phyloP scores from a whole-genome alignment of 805 yeast species.

The Myxozyma mucilagina region DNA sequence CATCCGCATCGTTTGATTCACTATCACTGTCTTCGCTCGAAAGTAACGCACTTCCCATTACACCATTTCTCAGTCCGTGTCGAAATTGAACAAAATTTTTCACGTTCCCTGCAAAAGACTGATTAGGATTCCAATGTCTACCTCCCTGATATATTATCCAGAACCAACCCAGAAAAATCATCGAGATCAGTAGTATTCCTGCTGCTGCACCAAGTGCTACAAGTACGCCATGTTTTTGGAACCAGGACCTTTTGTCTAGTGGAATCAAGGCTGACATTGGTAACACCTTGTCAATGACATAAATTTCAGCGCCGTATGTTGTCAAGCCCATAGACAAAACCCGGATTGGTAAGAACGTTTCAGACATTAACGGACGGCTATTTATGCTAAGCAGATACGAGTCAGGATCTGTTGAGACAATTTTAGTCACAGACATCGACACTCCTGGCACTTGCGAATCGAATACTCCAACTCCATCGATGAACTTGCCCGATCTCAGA shows the following conservation, averaged over 20 bases:
- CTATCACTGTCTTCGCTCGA: constrained; percentile 10
- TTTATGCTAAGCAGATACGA: neutral
- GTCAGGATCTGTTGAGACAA: neutral
- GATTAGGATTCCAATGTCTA: neutral
- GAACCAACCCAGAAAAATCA: constrained; percentile 16
- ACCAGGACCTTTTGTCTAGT: constrained; percentile 10
- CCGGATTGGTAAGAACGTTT: constrained; percentile 10
- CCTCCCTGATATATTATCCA: constrained; percentile 19
- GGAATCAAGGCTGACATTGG: constrained; percentile 7
- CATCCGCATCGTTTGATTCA: constrained; percentile 12
- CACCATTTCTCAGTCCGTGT: neutral
- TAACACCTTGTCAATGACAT: constrained; percentile 23
- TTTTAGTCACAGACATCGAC: neutral
- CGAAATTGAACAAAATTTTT: constrained; percentile 9
- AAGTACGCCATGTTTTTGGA: constrained; percentile 22
- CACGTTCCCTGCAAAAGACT: neutral
- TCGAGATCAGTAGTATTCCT: constrained; percentile 13
- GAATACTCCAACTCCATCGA: constrained; percentile 6
- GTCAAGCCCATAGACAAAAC: constrained; percentile 20
- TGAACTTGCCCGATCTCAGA: constrained; percentile 6
- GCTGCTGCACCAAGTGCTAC: constrained; percentile 21
- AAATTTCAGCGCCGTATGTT: constrained; percentile 24
- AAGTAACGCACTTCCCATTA: neutral
- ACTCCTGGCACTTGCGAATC: constrained; percentile 21
- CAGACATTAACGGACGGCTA: neutral